These are phyloP conservation scores for Glomus cerebriforme DNA, from an alignment of 192 early-diverging fungal species.

Conservation along the genomic window DNA sequence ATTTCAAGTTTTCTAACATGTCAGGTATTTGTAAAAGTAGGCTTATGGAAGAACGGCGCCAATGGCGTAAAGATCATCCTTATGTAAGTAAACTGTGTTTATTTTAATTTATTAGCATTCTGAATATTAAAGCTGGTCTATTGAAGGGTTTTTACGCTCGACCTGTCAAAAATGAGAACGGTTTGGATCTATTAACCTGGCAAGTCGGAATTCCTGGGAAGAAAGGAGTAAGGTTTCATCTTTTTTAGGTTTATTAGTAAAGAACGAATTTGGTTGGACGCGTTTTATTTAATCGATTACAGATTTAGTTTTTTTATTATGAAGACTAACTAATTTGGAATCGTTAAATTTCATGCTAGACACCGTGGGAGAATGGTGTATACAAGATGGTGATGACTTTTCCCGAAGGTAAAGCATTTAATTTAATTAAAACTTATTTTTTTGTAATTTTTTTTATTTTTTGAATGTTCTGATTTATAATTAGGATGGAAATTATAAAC, in stretches of 20 bases:
- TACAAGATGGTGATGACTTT: constrained; percentile 85
- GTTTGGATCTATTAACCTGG: constrained; percentile 80
- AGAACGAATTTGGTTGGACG: too few species aligned
- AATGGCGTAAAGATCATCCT: constrained; percentile 97
- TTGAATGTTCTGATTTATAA: constrained; percentile 35
- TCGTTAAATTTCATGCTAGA: constrained; percentile 43
- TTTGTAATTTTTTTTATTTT: constrained; percentile 14
- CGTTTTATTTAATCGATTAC: too few species aligned
- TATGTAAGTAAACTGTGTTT: constrained; percentile 41
- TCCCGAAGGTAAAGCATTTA: constrained; percentile 59
- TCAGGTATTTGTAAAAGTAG: constrained; percentile 77
- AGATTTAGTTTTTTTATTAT: too few species aligned
- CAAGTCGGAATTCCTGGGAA: constrained; percentile 53
- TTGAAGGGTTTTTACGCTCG: constrained; percentile 88
- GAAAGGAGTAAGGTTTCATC: constrained; percentile 35
- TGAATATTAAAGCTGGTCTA: too few species aligned
- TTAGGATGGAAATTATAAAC: background rate
- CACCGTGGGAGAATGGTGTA: constrained; percentile 87
- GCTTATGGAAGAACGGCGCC: constrained; percentile 92
- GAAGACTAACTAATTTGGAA: background rate
- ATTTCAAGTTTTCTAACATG: constrained; percentile 31
- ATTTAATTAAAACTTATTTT: too few species aligned
- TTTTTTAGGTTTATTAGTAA: too few species aligned
- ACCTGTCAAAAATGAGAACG: constrained; percentile 82
- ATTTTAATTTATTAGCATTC: background rate